These are phyloP conservation scores for Barbatosphaeria neglecta DNA, from an alignment of 495 filamentous ascomycete genomes.

Conservation along the genomic window DNA sequence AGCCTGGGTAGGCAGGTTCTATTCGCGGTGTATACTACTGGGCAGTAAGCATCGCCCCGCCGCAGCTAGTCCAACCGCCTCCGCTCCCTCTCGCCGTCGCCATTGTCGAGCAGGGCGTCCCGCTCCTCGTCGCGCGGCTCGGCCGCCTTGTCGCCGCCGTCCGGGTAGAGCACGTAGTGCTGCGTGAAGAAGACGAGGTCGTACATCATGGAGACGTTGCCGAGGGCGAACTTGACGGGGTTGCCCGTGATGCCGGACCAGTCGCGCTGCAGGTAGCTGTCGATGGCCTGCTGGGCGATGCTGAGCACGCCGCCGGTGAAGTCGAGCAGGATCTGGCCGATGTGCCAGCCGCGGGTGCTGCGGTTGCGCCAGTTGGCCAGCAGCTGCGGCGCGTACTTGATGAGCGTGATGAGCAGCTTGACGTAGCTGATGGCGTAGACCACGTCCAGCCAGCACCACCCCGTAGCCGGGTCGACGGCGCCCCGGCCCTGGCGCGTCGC, in stretches of 20 bases:
- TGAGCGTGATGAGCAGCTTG: slow-evolving; percentile 76
- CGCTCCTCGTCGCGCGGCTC: slow-evolving; percentile 12
- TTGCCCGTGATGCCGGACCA: slow-evolving; percentile 89
- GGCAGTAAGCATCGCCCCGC: background rate
- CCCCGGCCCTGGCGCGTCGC: slow-evolving; percentile 41
- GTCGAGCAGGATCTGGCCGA: slow-evolving; percentile 76
- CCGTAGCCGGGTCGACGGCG: slow-evolving; percentile 2
- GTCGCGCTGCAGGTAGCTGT: slow-evolving; percentile 72
- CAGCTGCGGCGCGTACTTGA: slow-evolving; percentile 89
- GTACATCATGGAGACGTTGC: slow-evolving; percentile 75
- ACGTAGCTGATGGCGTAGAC: slow-evolving; percentile 74
- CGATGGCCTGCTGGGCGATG: slow-evolving; percentile 67
- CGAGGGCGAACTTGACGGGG: slow-evolving; percentile 76
- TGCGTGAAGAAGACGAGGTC: slow-evolving; percentile 77
- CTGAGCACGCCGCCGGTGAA: slow-evolving; percentile 72
- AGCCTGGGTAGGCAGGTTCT: background rate
- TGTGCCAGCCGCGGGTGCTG: slow-evolving; percentile 81
- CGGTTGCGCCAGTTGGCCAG: slow-evolving; percentile 68
- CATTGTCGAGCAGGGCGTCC: slow-evolving; percentile 21
- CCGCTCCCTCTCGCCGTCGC: slow-evolving; percentile 17
- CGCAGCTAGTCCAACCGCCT: slow-evolving; percentile 19
- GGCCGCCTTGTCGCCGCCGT: slow-evolving; percentile 11
- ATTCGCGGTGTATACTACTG: background rate
- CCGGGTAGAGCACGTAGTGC: slow-evolving; percentile 69
- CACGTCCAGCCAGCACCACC: slow-evolving; percentile 36